Conservation (phyloP, 345 rosid species). For the Salix viminalis region DNA sequence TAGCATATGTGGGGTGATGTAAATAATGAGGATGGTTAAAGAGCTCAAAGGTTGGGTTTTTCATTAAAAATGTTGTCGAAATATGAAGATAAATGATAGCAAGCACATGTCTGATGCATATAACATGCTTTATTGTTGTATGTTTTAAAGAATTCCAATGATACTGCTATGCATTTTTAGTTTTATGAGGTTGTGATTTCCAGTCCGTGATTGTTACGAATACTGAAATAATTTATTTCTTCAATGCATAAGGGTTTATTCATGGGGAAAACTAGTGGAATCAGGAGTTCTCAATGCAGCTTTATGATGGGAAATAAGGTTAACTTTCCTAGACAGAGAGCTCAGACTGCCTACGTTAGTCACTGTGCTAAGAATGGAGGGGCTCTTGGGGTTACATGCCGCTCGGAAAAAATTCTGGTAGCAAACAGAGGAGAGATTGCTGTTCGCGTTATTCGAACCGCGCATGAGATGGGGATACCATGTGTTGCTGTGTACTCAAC, state of each 20-base stretch:
- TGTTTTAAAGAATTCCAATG: background rate
- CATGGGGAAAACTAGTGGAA: constrained; percentile 36
- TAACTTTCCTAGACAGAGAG: constrained; percentile 50
- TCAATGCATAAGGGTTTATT: constrained; percentile 45
- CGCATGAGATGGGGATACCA: constrained; percentile 95
- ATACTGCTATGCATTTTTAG: background rate
- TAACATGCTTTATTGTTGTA: background rate
- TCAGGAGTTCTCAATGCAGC: constrained; percentile 63
- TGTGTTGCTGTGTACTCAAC: constrained; percentile 98
- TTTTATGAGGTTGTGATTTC: background rate
- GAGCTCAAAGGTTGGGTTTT: background rate
- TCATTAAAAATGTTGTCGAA: background rate
- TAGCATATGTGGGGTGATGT: background rate
- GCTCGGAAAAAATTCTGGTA: constrained; percentile 75
- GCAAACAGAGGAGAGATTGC: constrained; percentile 98
- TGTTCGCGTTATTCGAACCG: constrained; percentile 88
- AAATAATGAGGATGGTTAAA: background rate
- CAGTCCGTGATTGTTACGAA: background rate
- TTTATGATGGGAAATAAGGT: constrained; percentile 46
- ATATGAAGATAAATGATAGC: background rate
- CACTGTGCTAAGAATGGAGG: constrained; percentile 36
- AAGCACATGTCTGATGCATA: background rate
- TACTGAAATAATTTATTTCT: background rate
- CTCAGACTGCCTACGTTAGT: constrained; percentile 31
- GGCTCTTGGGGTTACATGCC: constrained; percentile 56